Percentiles rank a stretch among this genome's conserved stretches.
Conservation (phyloP, 495 filamentous ascomycete genomes). For the Apodospora peruviana region DNA sequence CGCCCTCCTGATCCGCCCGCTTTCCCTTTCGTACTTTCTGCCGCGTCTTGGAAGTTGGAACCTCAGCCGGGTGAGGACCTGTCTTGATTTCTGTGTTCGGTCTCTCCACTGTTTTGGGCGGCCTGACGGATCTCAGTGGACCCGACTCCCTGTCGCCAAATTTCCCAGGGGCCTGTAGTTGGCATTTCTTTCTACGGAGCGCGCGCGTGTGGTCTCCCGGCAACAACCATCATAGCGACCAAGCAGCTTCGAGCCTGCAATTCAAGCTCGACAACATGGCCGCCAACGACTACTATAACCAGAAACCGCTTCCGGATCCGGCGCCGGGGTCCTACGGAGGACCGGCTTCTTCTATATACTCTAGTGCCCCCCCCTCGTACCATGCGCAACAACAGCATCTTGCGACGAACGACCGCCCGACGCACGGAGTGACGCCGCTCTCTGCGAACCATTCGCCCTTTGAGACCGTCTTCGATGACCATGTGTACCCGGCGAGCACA, state of each 20-base stretch:
- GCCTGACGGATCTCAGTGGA: too few species aligned
- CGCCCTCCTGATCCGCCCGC: constrained; percentile 9
- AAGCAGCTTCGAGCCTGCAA: background rate
- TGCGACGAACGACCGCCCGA: constrained; percentile 15
- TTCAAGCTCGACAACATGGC: constrained; percentile 55
- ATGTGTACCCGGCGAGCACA: constrained; percentile 53
- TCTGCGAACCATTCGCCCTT: constrained; percentile 38
- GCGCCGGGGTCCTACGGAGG: constrained; percentile 18
- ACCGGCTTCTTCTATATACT: constrained; percentile 37
- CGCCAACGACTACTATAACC: constrained; percentile 74
- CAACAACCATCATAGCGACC: background rate
- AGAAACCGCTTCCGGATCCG: constrained; percentile 36
- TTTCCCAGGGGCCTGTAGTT: background rate
- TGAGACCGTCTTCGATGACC: constrained; percentile 55
- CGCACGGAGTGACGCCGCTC: constrained; percentile 7
- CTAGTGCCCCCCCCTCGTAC: constrained; percentile 26
- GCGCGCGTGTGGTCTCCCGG: background rate
- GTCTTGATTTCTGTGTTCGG: too few species aligned
- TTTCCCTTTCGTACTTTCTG: background rate
- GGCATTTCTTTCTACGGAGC: background rate
- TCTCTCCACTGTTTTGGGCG: background rate
- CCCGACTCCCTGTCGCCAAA: background rate
- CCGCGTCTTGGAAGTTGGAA: background rate
- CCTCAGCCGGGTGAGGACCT: too few species aligned
- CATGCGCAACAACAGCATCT: constrained; percentile 23